A percentile compares a stretch with the other conserved stretches of the same genome.
phyloP scores from a whole-genome alignment of 1,139 yeast genomes.

The Debaryomyces coudertii region DNA sequence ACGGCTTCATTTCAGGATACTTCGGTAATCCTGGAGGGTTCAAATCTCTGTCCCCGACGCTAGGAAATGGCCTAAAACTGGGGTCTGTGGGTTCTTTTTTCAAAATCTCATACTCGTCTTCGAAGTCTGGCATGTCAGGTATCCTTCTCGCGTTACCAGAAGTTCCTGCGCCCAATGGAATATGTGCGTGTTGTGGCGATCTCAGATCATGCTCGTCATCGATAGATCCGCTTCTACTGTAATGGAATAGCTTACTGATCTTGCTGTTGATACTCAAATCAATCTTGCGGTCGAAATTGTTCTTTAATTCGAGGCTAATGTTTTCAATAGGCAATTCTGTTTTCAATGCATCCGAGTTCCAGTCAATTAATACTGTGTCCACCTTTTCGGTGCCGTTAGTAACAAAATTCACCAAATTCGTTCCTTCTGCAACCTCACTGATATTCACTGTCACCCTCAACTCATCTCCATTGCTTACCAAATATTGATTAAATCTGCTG shows the following conservation, averaged over 20 bases:
- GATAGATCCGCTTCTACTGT: background rate
- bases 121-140: slow-evolving; percentile 56
- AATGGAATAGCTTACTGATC: background rate
- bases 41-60: slow-evolving; percentile 54
- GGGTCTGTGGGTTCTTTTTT: slow-evolving; percentile 13
- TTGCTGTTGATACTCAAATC: slow-evolving; percentile 2
- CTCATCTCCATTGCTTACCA: slow-evolving; percentile 17
- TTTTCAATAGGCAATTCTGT: slow-evolving; percentile 9
- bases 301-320: slow-evolving; percentile 3
- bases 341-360: slow-evolving; percentile 1
- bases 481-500: slow-evolving; percentile 21
- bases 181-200: slow-evolving; percentile 1
- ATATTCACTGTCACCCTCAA: slow-evolving; percentile 21
- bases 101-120: slow-evolving; percentile 55
- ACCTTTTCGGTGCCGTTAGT: slow-evolving; percentile 9
- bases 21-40: slow-evolving; percentile 51
- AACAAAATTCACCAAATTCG: slow-evolving; percentile 5
- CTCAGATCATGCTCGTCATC: background rate
- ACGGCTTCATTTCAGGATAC: slow-evolving; percentile 47
- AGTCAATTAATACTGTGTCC: slow-evolving; percentile 6
- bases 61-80: slow-evolving; percentile 23
- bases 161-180: background rate
- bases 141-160: slow-evolving; percentile 6
- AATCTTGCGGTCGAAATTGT: slow-evolving; percentile 6
- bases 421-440: slow-evolving; percentile 14